Conservation (phyloP, 495 filamentous ascomycete genomes). For the Penicillium pulvis region DNA sequence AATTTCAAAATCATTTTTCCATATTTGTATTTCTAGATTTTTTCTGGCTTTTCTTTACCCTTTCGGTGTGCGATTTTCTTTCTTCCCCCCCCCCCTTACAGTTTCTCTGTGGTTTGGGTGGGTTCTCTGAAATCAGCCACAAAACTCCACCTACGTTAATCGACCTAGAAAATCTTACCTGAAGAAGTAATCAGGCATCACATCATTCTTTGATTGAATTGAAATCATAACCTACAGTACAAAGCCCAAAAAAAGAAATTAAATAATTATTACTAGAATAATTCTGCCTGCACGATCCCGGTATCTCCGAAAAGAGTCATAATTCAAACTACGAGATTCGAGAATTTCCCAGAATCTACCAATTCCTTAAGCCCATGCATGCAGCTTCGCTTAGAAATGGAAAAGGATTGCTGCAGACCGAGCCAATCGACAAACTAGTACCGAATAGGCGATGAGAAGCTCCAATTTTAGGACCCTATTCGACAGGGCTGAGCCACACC, state of each 20-base stretch:
- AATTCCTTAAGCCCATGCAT: not conserved
- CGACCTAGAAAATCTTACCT: not conserved
- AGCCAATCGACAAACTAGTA: conserved; percentile 8
- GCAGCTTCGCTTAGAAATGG: conserved; percentile 1
- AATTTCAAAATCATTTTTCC: not conserved
- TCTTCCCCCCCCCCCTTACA: not conserved
- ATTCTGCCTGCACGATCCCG: conserved; percentile 4
- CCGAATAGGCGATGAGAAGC: conserved; percentile 8
- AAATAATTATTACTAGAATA: not conserved
- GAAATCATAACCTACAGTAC: not conserved
- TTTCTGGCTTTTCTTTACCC: not conserved
- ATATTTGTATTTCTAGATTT: not conserved
- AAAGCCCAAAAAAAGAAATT: not conserved
- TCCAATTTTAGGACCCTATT: conserved; percentile 22
- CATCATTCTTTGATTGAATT: not conserved
- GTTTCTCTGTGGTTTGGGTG: not conserved
- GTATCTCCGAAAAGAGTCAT: conserved; percentile 8
- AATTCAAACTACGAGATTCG: not conserved
- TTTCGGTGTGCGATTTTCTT: not conserved
- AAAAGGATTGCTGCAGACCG: conserved; percentile 1
- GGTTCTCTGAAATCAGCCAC: not conserved
- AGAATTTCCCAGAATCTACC: not conserved
- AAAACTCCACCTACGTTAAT: not conserved
- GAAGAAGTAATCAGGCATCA: not conserved
- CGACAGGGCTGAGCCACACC: conserved; percentile 33